phyloP scores from a whole-genome alignment of 2,329 filamentous ascomycete genomes.

The Colletotrichum melonis region DNA sequence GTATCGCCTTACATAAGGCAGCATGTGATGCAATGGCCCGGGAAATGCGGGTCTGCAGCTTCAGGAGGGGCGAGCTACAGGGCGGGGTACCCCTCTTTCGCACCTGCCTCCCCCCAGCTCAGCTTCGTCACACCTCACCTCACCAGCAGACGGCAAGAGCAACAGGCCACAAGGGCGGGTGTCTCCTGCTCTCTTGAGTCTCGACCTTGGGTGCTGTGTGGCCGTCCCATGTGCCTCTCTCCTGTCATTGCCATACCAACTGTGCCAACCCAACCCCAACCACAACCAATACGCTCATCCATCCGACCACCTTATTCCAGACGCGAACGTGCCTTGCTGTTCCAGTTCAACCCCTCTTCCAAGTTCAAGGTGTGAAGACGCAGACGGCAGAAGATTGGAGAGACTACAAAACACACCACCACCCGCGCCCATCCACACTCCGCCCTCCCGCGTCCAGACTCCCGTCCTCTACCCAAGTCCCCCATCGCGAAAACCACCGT shows the following conservation, averaged over 20 bases:
- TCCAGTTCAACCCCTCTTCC: not conserved
- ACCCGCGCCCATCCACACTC: not conserved
- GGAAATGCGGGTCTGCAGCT: not conserved
- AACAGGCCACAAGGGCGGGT: not conserved
- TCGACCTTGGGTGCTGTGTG: no score
- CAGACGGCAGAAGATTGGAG: not conserved
- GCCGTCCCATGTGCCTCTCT: constrained; percentile 7
- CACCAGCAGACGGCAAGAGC: not conserved
- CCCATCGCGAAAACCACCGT: constrained; percentile 6
- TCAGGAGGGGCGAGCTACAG: not conserved
- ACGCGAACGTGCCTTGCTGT: constrained; percentile 1
- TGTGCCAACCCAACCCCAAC: no score
- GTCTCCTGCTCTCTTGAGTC: constrained; percentile 1
- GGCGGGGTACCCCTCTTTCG: constrained; percentile 16
- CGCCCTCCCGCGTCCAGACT: constrained; percentile 8
- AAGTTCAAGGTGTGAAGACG: not conserved
- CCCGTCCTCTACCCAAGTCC: not conserved
- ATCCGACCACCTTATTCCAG: not conserved
- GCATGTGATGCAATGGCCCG: constrained; percentile 5
- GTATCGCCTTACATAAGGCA: not conserved
- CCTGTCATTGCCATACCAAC: constrained; percentile 31
- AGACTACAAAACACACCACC: constrained; percentile 26
- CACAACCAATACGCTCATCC: not conserved
- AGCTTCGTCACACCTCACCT: not conserved
- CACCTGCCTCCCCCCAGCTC: not conserved